Evolutionary conservation across 257 asterid species (phyloP).

Genomic region (Anisodus acutangulus): DNA sequence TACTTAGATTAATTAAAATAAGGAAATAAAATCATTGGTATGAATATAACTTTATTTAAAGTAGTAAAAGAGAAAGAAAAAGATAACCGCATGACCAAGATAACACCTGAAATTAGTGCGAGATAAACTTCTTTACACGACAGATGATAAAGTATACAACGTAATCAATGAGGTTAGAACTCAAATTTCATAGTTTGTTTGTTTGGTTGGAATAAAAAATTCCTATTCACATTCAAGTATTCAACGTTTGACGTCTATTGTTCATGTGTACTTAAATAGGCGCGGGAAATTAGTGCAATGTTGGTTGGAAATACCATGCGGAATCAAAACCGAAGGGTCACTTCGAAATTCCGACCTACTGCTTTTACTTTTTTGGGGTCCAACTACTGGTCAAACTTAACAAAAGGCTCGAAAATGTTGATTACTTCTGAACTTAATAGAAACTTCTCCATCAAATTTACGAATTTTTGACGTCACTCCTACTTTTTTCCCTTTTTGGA

Average conservation of each 20-base stretch:
- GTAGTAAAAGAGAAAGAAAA: background rate
- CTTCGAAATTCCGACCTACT: background rate
- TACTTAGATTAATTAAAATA: background rate
- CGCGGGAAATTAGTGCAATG: constrained; percentile 9
- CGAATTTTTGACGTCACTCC: background rate
- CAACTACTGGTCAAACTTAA: constrained; percentile 10
- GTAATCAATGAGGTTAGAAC: background rate
- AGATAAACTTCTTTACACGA: background rate
- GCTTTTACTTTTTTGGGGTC: background rate
- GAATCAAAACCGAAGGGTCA: background rate
- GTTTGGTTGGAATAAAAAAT: background rate
- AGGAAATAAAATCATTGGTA: background rate
- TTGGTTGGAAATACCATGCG: background rate
- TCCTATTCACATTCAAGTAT: background rate
- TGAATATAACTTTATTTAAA: background rate
- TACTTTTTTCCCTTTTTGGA: background rate
- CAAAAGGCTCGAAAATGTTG: background rate
- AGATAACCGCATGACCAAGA: background rate
- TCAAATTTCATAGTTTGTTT: background rate
- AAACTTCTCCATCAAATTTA: constrained; percentile 3
- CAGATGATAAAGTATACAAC: background rate
- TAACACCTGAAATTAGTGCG: background rate
- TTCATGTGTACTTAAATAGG: background rate
- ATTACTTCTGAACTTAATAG: background rate
- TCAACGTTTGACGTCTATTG: background rate